Conservation (phyloP, 2,329 filamentous ascomycete genomes). For the Fusarium devonianum region DNA sequence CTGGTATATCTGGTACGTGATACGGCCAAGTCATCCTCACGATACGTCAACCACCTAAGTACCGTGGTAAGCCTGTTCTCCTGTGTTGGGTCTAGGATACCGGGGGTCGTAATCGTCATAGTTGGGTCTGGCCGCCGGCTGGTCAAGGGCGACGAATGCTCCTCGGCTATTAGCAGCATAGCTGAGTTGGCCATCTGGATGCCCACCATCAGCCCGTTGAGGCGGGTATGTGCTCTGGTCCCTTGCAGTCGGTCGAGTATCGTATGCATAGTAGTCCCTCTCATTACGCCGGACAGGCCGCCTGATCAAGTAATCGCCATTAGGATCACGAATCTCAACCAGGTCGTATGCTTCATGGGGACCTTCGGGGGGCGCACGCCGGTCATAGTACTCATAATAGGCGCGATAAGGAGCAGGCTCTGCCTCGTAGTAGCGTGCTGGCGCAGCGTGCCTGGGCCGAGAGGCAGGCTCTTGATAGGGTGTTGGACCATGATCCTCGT, state of each 20-base stretch:
- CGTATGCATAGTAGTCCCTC: conserved; percentile 38
- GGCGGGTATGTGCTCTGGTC: conserved; percentile 17
- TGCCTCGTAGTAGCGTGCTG: conserved; percentile 14
- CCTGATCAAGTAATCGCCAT: conserved; percentile 56
- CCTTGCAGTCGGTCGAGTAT: conserved; percentile 18
- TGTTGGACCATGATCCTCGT: conserved; percentile 11
- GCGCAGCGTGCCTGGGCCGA: conserved; percentile 12
- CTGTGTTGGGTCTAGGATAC: conserved; percentile 42
- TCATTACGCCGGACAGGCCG: conserved; percentile 49
- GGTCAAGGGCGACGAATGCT: conserved; percentile 4
- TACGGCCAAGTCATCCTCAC: background rate
- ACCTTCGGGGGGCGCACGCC: conserved; percentile 8
- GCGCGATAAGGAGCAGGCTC: conserved; percentile 2
- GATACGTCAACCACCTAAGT: background rate
- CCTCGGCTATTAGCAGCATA: conserved; percentile 13
- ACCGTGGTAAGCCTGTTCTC: conserved; percentile 7
- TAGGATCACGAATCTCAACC: conserved; percentile 53
- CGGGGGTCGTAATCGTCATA: conserved; percentile 56
- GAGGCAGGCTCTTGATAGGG: conserved; percentile 20
- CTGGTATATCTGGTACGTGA: background rate
- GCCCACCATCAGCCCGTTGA: conserved; percentile 9
- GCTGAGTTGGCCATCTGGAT: background rate
- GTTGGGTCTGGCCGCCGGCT: conserved; percentile 5
- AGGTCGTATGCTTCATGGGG: conserved; percentile 52
- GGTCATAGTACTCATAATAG: conserved; percentile 18